These are phyloP conservation scores for Starmera stellimalicola DNA, from an alignment of 1,139 yeast genomes.

Conservation along the genomic window DNA sequence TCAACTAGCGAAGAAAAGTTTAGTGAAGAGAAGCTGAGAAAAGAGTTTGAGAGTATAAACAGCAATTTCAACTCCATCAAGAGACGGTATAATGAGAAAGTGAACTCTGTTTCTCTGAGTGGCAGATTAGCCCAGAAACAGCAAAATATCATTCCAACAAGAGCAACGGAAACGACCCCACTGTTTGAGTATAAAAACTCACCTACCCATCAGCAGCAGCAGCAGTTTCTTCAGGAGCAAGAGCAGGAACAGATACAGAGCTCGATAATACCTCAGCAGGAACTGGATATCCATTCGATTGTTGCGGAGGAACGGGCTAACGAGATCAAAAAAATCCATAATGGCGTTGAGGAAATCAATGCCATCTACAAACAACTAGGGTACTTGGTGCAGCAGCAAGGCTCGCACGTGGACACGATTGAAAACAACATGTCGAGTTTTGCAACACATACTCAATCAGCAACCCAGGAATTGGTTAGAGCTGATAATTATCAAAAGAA, in stretches of 20 bases:
- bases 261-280: slow-evolving; percentile 45
- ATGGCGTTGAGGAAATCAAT: slow-evolving; percentile 77
- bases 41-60: slow-evolving; percentile 33
- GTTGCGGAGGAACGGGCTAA: slow-evolving; percentile 65
- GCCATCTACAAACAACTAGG: slow-evolving; percentile 78
- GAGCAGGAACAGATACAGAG: slow-evolving; percentile 28
- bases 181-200: slow-evolving; percentile 2
- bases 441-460: slow-evolving; percentile 61
- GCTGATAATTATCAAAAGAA: slow-evolving; percentile 70
- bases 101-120: slow-evolving; percentile 23
- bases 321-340: slow-evolving; percentile 63
- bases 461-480: slow-evolving; percentile 55
- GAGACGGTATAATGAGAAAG: slow-evolving; percentile 28
- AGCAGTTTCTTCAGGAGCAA: slow-evolving; percentile 19
- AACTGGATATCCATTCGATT: slow-evolving; percentile 62
- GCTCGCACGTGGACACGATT: slow-evolving; percentile 71
- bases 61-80: slow-evolving; percentile 29
- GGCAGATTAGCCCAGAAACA: slow-evolving; percentile 20
- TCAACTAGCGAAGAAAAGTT: slow-evolving; percentile 18
- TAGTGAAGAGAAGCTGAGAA: slow-evolving; percentile 30
- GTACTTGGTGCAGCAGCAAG: slow-evolving; percentile 71
- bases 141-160: slow-evolving; percentile 3
- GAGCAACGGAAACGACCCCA: slow-evolving; percentile 18
- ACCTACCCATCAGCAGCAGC: background rate
- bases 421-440: slow-evolving; percentile 67